phyloP scores from a whole-genome alignment of 768 basidiomycete genomes.

The Boletus reticulatus region DNA sequence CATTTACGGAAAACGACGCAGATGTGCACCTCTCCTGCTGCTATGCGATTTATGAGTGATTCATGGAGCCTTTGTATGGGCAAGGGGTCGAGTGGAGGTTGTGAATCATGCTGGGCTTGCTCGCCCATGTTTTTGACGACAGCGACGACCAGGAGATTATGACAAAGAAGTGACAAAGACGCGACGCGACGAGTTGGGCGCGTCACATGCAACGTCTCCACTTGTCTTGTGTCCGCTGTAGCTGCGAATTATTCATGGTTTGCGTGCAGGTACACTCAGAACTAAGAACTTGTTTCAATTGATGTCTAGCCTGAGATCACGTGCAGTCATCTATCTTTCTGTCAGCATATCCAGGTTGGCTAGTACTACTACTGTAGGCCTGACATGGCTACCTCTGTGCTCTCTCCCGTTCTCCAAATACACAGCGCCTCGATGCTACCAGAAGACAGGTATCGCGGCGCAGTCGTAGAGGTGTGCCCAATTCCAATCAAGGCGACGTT shows the following conservation, averaged over 20 bases:
- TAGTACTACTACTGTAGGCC: no score
- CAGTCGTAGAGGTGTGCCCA: slow-evolving; percentile 78
- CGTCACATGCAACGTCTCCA: neutral
- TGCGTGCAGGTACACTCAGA: no score
- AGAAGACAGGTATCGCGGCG: slow-evolving; percentile 73
- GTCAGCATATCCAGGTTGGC: no score
- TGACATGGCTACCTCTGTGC: neutral
- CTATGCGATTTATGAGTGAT: slow-evolving; percentile 88
- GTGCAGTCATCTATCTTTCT: neutral
- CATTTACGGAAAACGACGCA: neutral
- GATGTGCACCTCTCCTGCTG: slow-evolving; percentile 61
- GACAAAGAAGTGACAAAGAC: no score
- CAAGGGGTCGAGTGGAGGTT: slow-evolving; percentile 41
- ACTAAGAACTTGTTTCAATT: no score
- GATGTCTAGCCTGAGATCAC: no score
- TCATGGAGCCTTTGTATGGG: slow-evolving; percentile 79
- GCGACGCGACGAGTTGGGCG: no score
- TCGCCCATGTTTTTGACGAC: slow-evolving; percentile 9
- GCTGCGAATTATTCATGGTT: no score
- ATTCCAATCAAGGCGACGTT: neutral
- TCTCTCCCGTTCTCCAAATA: neutral
- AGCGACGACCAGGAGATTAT: neutral
- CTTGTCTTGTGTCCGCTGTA: no score
- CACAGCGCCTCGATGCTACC: slow-evolving; percentile 6
- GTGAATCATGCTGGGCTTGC: slow-evolving; percentile 10